Percentiles rank a stretch among this genome's conserved stretches.
Conservation (phyloP, 2,329 filamentous ascomycete genomes). For the Blastomyces gilchristii region DNA sequence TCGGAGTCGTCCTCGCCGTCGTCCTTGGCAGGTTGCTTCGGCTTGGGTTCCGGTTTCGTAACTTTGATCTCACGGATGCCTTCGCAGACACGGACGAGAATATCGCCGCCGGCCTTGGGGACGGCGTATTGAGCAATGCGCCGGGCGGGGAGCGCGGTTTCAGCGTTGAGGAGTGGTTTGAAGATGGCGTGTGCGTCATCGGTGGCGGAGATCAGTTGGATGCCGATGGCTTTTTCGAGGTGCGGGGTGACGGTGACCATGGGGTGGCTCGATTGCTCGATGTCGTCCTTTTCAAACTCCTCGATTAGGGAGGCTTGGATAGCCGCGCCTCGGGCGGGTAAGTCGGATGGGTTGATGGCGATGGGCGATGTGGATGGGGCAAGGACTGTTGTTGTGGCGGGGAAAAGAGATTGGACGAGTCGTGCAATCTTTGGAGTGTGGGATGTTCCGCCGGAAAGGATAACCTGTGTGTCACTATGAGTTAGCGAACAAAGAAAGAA, state of each 20-base stretch:
- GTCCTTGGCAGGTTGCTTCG: slow-evolving; percentile 44
- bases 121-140: slow-evolving; percentile 68
- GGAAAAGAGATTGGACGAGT: slow-evolving; percentile 71
- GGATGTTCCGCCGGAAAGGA: slow-evolving; percentile 81
- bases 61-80: slow-evolving; percentile 86
- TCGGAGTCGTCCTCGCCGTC: slow-evolving; percentile 40
- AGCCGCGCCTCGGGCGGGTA: slow-evolving; percentile 78
- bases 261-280: slow-evolving; percentile 91
- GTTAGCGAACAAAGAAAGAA: not conserved
- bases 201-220: slow-evolving; percentile 50
- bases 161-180: slow-evolving; percentile 66
- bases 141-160: slow-evolving; percentile 83
- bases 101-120: slow-evolving; percentile 72
- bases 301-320: slow-evolving; percentile 91
- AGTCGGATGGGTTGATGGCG: slow-evolving; percentile 88
- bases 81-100: slow-evolving; percentile 80
- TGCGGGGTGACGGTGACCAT: slow-evolving; percentile 91
- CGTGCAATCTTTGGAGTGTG: slow-evolving; percentile 89
- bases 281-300: slow-evolving; percentile 87
- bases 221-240: slow-evolving; percentile 76
- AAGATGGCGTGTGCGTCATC: slow-evolving; percentile 55
- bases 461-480: slow-evolving; percentile 44
- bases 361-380: slow-evolving; percentile 68
- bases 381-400: slow-evolving; percentile 63
- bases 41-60: slow-evolving; percentile 71